Base-by-base conservation (phyloP, 106 monocot genomes). In the Cymbidium sinense region DNA sequence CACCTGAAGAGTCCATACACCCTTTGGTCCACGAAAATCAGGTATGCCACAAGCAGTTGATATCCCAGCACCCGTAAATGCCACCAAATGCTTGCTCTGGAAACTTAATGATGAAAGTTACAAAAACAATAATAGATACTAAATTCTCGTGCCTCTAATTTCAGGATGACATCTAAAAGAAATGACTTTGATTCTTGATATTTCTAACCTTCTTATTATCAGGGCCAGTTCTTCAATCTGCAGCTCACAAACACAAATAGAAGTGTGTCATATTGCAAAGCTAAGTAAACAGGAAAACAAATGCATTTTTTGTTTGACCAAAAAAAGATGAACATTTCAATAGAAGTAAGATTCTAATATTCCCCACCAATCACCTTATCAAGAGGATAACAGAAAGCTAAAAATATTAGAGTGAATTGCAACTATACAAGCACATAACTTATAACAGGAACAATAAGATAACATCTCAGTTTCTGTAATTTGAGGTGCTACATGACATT, bases 1-100 rank as follows among this genome's bases (percentile, higher is more conserved):
- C 83, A 95, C 99, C 99, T 99, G 99, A 87, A 99, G 90, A 33
- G 99, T 99, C 99, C 99, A 99, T 58, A 99, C 83, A 78, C 99
- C 99, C 75, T 89, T 95, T 29, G 98, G 98, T n/a, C 98, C 98
- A 76, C 98, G 85, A 83, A 99, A 99, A 87, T 99, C 98, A 67
- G 98, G 98, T 76, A 99, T 99, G 55, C 98, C 98, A 76, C 91
- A 95, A 44, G 98, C 92, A 51, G 98, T 99, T 77, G 98, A 99
- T 86, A 99, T 99, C 67, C 98, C 98, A 50, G 98, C 98, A 36
- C 98, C 98, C 9, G 98, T 99, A 81, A 99, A 99, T 80, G 81
- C 92, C 50, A 99, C 94, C 64, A 99, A 74, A 86, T 99, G 94
- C 79, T 92, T 99, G 78, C 98, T 95, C 98, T 99, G 87, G 73